Percentiles rank a stretch among this genome's conserved stretches.
Conservation (phyloP, 106 monocot species). For the Dendrobium catenatum region DNA sequence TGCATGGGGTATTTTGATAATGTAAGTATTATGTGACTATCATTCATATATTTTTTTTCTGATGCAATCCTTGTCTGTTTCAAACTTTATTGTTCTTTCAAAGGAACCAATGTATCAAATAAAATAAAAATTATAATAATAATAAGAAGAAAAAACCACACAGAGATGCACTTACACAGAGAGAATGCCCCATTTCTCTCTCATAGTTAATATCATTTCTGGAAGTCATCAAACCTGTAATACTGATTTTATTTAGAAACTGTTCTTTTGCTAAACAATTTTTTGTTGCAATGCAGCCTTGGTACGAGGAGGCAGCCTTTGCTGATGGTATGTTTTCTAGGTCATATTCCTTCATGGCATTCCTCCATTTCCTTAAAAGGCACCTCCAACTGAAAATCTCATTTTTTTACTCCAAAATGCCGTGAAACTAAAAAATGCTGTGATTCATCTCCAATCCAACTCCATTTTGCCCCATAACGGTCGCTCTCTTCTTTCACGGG, state of each 20-base stretch:
- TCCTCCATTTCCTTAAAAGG: not conserved
- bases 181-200: not conserved
- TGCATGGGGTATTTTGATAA: too few relatives aligned
- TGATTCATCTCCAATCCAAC: too few relatives aligned
- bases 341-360: not conserved
- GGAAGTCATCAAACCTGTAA: not conserved
- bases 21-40: too few relatives aligned
- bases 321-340: not conserved
- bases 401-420: too few relatives aligned
- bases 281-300: slow-evolving; percentile 1
- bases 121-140: not conserved
- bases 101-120: not conserved
- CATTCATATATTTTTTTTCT: too few relatives aligned
- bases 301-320: not conserved
- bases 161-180: not conserved
- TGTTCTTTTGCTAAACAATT: not conserved
- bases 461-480: too few relatives aligned
- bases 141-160: not conserved
- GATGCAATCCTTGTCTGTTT: not conserved
- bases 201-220: not conserved
- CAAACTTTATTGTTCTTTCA: not conserved
- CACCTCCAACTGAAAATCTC: too few relatives aligned
- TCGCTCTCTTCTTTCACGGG: too few relatives aligned
- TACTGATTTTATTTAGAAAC: not conserved
- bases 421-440: too few relatives aligned